These are phyloP conservation scores for Chytriomyces sp. DNA, from an alignment of 192 early-diverging fungal species.

Conservation along the genomic window DNA sequence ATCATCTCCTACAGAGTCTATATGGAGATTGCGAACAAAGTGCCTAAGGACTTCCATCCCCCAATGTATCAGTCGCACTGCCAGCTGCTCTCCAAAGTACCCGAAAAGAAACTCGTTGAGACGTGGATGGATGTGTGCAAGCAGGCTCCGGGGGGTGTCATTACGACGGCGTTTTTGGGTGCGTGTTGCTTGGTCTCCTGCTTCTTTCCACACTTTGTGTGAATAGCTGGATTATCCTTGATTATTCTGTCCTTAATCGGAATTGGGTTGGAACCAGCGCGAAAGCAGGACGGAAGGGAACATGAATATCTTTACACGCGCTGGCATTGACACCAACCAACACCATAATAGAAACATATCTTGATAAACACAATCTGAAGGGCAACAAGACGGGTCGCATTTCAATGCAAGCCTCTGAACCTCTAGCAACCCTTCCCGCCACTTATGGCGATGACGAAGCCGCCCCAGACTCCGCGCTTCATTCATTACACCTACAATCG, in stretches of 20 bases:
- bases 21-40: slow-evolving; percentile 51
- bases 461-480: neutral
- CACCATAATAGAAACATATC: slow-evolving; percentile 31
- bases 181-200: too few species aligned
- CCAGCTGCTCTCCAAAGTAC: slow-evolving; percentile 59
- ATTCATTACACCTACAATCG: too few species aligned
- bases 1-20: slow-evolving; percentile 57
- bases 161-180: slow-evolving; percentile 53
- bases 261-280: too few species aligned
- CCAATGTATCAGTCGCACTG: slow-evolving; percentile 60
- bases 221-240: too few species aligned
- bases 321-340: neutral
- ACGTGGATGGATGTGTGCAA: slow-evolving; percentile 52
- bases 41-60: slow-evolving; percentile 41
- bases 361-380: slow-evolving; percentile 26
- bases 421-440: too few species aligned
- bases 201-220: too few species aligned
- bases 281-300: too few species aligned
- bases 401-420: slow-evolving; percentile 5
- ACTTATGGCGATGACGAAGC: neutral
- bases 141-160: slow-evolving; percentile 47
- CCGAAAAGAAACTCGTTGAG: slow-evolving; percentile 51
- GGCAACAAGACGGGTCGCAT: neutral
- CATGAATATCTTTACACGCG: too few species aligned
- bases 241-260: too few species aligned